A percentile compares a stretch with the other conserved stretches of the same genome.
Evolutionary conservation across 345 rosid species (phyloP).

Genomic region (Toxicodendron radicans): DNA sequence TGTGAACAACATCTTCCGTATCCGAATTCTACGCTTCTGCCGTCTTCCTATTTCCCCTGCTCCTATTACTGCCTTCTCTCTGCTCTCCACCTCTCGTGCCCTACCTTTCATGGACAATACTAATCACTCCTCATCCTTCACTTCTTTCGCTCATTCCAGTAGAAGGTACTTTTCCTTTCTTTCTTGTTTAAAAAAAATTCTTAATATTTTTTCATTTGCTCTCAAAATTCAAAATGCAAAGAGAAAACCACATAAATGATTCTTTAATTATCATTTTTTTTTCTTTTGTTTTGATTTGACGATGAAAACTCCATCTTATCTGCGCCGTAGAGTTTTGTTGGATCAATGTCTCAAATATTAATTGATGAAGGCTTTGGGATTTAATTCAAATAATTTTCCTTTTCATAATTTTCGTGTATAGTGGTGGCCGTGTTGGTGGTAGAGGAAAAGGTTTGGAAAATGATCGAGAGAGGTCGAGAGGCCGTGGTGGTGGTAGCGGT

Average conservation of each 20-base stretch:
- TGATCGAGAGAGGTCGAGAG: conserved; percentile 47
- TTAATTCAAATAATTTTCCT: background rate
- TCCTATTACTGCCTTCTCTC: background rate
- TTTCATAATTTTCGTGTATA: conserved; percentile 10
- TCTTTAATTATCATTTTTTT: background rate
- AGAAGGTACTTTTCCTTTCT: conserved; percentile 30
- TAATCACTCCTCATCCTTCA: conserved; percentile 22
- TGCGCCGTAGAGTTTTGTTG: background rate
- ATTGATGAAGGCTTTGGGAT: background rate
- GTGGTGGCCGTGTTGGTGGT: conserved; percentile 44
- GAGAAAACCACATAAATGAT: background rate
- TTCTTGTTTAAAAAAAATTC: too few relatives aligned
- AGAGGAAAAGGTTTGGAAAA: conserved; percentile 45
- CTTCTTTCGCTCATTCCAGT: conserved; percentile 42
- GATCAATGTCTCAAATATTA: background rate
- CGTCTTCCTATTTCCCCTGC: conserved; percentile 22
- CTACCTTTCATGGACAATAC: conserved; percentile 15
- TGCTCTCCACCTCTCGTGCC: conserved; percentile 12
- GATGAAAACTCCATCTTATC: too few relatives aligned
- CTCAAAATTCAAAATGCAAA: background rate
- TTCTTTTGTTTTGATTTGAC: background rate
- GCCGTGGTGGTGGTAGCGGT: conserved; percentile 41
- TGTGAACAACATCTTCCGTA: conserved; percentile 18
- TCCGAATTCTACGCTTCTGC: conserved; percentile 26
- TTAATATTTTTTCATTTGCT: background rate